phyloP scores from a whole-genome alignment of 306 rosid genomes.

The Abrus precatorius region DNA sequence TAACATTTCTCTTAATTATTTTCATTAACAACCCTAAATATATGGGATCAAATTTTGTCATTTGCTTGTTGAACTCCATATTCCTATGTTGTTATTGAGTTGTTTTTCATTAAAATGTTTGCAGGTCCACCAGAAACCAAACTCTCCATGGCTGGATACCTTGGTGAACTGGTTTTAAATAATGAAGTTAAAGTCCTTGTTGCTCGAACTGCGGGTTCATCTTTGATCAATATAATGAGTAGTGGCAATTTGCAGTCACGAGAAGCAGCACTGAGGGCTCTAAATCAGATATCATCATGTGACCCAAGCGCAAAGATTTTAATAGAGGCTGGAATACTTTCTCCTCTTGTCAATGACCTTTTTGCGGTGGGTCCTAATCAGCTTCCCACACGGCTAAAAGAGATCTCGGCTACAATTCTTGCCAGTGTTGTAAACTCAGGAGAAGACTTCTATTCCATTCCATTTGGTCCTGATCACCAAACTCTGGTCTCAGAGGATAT shows the following conservation, averaged over 20 bases:
- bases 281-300: conserved; percentile 89
- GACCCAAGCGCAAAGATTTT: conserved; percentile 91
- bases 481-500: conserved; percentile 95
- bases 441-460: conserved; percentile 82
- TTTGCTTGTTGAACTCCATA: conserved; percentile 33
- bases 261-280: conserved; percentile 95
- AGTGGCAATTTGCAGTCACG: conserved; percentile 81
- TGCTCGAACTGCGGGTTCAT: conserved; percentile 84
- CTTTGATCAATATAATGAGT: conserved; percentile 83
- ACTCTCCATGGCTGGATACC: conserved; percentile 86
- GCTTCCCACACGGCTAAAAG: conserved; percentile 90
- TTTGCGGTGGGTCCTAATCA: conserved; percentile 82
- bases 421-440: conserved; percentile 89
- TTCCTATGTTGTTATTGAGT: conserved; percentile 25
- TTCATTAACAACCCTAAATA: conserved; percentile 9
- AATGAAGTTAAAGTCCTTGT: conserved; percentile 85
- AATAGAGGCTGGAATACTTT: conserved; percentile 94
- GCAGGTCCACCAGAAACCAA: conserved; percentile 94
- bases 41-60: conserved; percentile 29
- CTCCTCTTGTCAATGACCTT: conserved; percentile 95
- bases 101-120: conserved; percentile 49
- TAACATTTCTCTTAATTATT: neutral
- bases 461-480: conserved; percentile 80
- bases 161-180: conserved; percentile 90
- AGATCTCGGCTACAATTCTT: conserved; percentile 95